A percentile compares a stretch with the other conserved stretches of the same genome.
These are phyloP conservation scores for Kwoniella shivajii DNA, from an alignment of 1,284 basidiomycete genomes.

Conservation along the genomic window DNA sequence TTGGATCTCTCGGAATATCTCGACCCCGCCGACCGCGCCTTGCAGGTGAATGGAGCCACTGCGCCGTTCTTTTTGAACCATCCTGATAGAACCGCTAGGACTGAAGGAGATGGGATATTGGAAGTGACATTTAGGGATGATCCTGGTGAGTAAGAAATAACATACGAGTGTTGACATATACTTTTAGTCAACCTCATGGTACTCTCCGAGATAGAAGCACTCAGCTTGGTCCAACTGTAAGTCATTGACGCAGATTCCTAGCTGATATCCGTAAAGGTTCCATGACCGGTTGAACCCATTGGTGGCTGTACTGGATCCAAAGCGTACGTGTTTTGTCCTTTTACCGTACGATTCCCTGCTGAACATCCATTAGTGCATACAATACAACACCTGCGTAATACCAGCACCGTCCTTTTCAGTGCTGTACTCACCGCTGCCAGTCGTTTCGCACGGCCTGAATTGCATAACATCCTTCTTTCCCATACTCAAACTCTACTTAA, in stretches of 20 bases:
- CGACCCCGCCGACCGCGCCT: conserved; percentile 25
- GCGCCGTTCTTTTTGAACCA: conserved; percentile 30
- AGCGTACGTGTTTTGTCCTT: conserved; percentile 16
- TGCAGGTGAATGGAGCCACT: conserved; percentile 7
- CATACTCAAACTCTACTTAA: conserved; percentile 39
- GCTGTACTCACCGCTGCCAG: conserved; percentile 34
- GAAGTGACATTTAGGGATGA: conserved; percentile 19
- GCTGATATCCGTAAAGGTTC: conserved; percentile 23
- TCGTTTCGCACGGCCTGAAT: conserved; percentile 36
- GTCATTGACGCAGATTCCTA: background rate
- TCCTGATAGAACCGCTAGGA: conserved; percentile 10
- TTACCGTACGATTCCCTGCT: background rate
- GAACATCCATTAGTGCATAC: conserved; percentile 35
- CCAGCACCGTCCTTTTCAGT: conserved; percentile 36
- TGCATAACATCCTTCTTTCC: conserved; percentile 26
- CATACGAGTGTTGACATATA: background rate
- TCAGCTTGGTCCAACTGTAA: conserved; percentile 30
- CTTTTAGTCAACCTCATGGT: conserved; percentile 25
- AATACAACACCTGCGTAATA: conserved; percentile 30
- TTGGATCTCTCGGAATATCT: conserved; percentile 34
- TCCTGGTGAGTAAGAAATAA: conserved; percentile 12
- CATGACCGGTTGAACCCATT: conserved; percentile 36
- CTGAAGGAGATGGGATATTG: background rate
- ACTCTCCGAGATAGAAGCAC: conserved; percentile 32
- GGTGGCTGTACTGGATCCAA: conserved; percentile 32